Percentiles rank a stretch among this genome's conserved stretches.
Evolutionary conservation across 2,329 filamentous ascomycete genomes (phyloP).

Genomic region (Ascosphaera apis): DNA sequence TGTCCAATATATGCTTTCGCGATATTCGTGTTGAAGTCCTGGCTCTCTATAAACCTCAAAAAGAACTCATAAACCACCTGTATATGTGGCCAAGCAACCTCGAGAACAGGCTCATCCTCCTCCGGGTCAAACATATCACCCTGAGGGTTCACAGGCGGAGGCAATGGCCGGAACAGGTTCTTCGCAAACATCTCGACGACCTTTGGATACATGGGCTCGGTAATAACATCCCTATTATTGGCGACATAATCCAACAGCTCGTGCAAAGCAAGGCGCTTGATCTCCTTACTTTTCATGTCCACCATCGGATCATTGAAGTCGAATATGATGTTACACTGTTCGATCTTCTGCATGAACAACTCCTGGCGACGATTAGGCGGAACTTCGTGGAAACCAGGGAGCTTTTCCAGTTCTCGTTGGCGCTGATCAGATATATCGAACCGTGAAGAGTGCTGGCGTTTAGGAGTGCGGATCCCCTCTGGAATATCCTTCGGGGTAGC

Average conservation of each 20-base stretch:
- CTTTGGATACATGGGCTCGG: conserved; percentile 93
- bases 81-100: conserved; percentile 97
- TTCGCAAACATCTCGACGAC: conserved; percentile 99
- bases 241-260: conserved; percentile 95
- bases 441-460: conserved; percentile 87
- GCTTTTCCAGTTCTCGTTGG: conserved; percentile 77
- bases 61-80: conserved; percentile 99
- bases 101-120: conserved; percentile 91
- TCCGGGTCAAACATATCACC: conserved; percentile 96
- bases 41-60: conserved; percentile 93
- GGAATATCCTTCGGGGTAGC: conserved; percentile 91
- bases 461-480: conserved; percentile 82
- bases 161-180: conserved; percentile 92
- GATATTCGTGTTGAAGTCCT: conserved; percentile 99
- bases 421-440: conserved; percentile 92
- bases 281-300: conserved; percentile 99
- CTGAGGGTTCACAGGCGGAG: conserved; percentile 90
- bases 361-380: conserved; percentile 85
- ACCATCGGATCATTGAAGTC: conserved; percentile 97
- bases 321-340: conserved; percentile 99
- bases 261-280: conserved; percentile 87
- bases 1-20: conserved; percentile 98
- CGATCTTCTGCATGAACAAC: conserved; percentile 98
- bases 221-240: conserved; percentile 96
- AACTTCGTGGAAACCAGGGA: conserved; percentile 94